Conservation (phyloP, 106 monocot species). For the Acorus calamus region DNA sequence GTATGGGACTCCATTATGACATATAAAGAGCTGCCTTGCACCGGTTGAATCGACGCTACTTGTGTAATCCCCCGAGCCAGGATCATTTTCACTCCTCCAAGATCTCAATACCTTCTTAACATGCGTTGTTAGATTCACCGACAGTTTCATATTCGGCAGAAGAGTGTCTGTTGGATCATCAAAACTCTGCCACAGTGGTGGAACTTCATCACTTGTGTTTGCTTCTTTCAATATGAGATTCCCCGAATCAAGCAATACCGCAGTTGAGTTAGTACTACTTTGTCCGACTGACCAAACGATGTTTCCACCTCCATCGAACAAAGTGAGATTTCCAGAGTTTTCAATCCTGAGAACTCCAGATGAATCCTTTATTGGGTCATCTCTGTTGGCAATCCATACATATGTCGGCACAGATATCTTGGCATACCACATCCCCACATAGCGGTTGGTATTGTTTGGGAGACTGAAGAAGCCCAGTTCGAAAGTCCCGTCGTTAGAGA, state of each 20-base stretch:
- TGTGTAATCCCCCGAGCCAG: slow-evolving; percentile 1
- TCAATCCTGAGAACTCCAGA: slow-evolving; percentile 2
- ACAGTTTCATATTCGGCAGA: slow-evolving; percentile 4
- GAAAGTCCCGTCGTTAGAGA: not conserved
- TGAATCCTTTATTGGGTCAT: slow-evolving; percentile 1
- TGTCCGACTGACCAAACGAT: slow-evolving; percentile 2
- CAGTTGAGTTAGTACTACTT: not conserved
- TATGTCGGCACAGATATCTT: not conserved
- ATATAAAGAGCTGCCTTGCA: too few relatives aligned
- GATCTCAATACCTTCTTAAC: not conserved
- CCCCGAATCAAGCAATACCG: slow-evolving; percentile 1
- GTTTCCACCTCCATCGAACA: not conserved
- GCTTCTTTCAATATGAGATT: slow-evolving; percentile 3
- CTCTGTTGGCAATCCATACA: slow-evolving; percentile 21
- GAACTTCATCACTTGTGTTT: not conserved
- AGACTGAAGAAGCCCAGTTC: slow-evolving; percentile 12
- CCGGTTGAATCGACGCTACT: too few relatives aligned
- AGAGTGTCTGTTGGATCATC: slow-evolving; percentile 11
- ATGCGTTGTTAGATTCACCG: not conserved
- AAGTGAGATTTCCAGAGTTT: not conserved
- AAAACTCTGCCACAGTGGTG: slow-evolving; percentile 11
- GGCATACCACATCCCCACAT: slow-evolving; percentile 18
- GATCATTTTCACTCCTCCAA: slow-evolving; percentile 3
- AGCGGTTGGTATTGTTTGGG: not conserved
- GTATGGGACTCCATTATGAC: too few relatives aligned